These are phyloP conservation scores for Coemansia sp. DNA, from an alignment of 192 early-diverging fungal genomes.

Conservation along the genomic window DNA sequence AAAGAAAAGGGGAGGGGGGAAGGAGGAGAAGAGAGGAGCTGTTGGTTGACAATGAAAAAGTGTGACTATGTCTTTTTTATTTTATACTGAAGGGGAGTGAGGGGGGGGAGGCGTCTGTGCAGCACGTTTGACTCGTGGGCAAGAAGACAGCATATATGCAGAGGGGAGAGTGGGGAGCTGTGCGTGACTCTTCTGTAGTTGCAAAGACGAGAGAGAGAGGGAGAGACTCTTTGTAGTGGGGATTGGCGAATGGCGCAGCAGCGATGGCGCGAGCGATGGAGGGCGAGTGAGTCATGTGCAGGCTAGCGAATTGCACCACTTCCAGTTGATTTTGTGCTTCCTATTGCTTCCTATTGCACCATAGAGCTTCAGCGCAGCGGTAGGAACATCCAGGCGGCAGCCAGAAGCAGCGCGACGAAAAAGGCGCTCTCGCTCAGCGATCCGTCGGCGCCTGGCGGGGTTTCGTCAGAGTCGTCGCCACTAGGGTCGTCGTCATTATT, in stretches of 20 bases:
- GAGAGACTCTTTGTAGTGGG: too few relatives aligned
- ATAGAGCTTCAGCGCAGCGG: slow-evolving; percentile 14
- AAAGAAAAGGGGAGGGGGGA: neutral
- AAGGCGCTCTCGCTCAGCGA: slow-evolving; percentile 28
- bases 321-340: neutral
- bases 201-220: too few relatives aligned
- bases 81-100: neutral
- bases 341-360: neutral
- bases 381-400: slow-evolving; percentile 44
- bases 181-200: neutral
- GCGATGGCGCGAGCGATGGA: slow-evolving; percentile 7
- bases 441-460: neutral
- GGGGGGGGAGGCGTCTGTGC: neutral
- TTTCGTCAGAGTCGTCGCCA: neutral
- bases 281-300: too few relatives aligned
- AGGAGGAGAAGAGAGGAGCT: neutral
- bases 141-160: neutral
- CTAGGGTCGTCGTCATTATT: too few relatives aligned
- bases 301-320: neutral
- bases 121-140: slow-evolving; percentile 5
- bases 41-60: neutral
- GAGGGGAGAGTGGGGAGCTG: neutral
- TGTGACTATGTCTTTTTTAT: neutral
- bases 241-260: slow-evolving; percentile 6
- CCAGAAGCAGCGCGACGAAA: slow-evolving; percentile 32